Percentiles rank a stretch among this genome's conserved stretches.
These are phyloP conservation scores for Gastrolobium villosum DNA, from an alignment of 306 rosid species.

Conservation along the genomic window DNA sequence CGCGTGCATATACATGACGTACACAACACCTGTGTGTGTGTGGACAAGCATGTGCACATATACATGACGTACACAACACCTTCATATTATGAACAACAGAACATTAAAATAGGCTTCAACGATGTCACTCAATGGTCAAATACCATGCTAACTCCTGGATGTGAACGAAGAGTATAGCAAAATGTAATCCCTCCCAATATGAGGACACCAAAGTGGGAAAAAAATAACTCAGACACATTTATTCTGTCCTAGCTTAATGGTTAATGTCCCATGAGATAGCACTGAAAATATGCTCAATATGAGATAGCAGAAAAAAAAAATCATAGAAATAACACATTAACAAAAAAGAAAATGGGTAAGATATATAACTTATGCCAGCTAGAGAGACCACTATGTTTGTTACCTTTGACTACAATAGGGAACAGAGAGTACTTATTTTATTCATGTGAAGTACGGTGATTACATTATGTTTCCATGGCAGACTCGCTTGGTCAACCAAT, in stretches of 20 bases:
- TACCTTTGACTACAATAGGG: slow-evolving; percentile 29
- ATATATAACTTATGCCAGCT: not conserved
- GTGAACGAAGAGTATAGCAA: slow-evolving; percentile 12
- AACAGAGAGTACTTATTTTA: slow-evolving; percentile 20
- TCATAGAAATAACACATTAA: too few relatives aligned
- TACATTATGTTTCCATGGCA: slow-evolving; percentile 32
- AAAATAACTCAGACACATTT: too few relatives aligned
- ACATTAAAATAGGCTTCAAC: not conserved
- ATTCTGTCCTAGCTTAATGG: too few relatives aligned
- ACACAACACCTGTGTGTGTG: too few relatives aligned
- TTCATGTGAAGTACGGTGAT: slow-evolving; percentile 20
- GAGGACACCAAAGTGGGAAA: not conserved
- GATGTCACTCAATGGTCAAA: not conserved
- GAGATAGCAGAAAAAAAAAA: not conserved
- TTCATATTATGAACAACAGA: not conserved
- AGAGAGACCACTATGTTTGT: not conserved
- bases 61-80: not conserved
- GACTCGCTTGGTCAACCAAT: slow-evolving; percentile 7
- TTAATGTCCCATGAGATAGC: too few relatives aligned
- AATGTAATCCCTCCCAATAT: slow-evolving; percentile 6
- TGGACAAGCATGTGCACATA: slow-evolving; percentile 5
- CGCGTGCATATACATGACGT: too few relatives aligned
- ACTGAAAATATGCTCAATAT: not conserved
- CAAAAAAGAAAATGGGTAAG: not conserved
- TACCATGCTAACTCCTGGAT: not conserved